Percentiles rank a stretch among this genome's conserved stretches.
phyloP scores from a whole-genome alignment of 2,329 filamentous ascomycete species.

The Zalaria sp. region DNA sequence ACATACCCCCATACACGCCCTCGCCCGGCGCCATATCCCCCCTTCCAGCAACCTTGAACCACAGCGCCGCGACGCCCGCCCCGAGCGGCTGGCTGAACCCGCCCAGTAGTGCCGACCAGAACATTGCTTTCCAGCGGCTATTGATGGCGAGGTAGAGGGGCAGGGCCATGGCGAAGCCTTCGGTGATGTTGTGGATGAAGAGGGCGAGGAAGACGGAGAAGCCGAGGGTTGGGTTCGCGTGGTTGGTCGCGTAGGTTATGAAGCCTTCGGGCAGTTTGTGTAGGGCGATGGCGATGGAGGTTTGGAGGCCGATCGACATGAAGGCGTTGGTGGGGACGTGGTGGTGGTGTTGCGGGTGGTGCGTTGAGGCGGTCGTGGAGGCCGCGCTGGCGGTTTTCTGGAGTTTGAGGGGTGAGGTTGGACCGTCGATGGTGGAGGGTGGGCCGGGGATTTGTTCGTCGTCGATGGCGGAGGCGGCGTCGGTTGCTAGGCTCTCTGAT shows the following conservation, averaged over 20 bases:
- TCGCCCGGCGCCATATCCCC: slow-evolving; percentile 35
- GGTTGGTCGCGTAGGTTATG: slow-evolving; percentile 93
- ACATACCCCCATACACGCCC: slow-evolving; percentile 61
- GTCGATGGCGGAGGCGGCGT: neutral
- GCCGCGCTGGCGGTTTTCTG: slow-evolving; percentile 5
- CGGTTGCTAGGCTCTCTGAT: neutral
- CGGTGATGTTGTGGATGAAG: slow-evolving; percentile 95
- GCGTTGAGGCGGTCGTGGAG: slow-evolving; percentile 1
- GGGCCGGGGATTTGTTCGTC: neutral
- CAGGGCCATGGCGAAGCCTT: slow-evolving; percentile 87
- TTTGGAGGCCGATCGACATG: slow-evolving; percentile 88
- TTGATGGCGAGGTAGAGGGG: slow-evolving; percentile 84
- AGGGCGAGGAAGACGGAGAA: slow-evolving; percentile 89
- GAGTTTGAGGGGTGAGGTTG: slow-evolving; percentile 8
- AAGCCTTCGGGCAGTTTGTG: slow-evolving; percentile 86
- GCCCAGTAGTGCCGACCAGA: slow-evolving; percentile 71
- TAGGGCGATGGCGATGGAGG: slow-evolving; percentile 82
- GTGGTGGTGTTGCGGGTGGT: slow-evolving; percentile 50
- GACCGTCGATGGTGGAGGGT: slow-evolving; percentile 4
- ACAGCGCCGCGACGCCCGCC: slow-evolving; percentile 68
- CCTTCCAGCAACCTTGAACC: slow-evolving; percentile 60
- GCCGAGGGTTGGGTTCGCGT: slow-evolving; percentile 78
- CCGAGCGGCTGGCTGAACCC: slow-evolving; percentile 79
- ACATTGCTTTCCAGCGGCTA: slow-evolving; percentile 66
- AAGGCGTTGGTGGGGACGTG: slow-evolving; percentile 93